Evolutionary conservation across 306 rosid genomes (phyloP).

Genomic region (Cicer judaicum): DNA sequence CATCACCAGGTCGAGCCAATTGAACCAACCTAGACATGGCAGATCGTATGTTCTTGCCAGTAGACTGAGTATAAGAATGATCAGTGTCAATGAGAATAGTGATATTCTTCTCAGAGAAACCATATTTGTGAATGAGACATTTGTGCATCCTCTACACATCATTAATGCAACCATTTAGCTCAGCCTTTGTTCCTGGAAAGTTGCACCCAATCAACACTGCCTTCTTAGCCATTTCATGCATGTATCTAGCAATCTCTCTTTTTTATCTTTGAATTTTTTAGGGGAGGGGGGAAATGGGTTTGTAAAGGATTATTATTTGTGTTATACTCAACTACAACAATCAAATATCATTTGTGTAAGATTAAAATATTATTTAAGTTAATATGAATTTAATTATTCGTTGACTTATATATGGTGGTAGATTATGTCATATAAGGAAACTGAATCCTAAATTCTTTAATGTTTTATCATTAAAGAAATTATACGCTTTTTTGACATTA

Average conservation of each 20-base stretch:
- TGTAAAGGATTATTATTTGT: neutral
- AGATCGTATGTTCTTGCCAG: constrained; percentile 67
- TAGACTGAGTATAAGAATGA: constrained; percentile 60
- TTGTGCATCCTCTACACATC: constrained; percentile 68
- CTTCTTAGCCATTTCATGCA: constrained; percentile 61
- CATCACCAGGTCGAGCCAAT: constrained; percentile 61
- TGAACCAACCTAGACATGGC: constrained; percentile 56
- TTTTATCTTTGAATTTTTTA: neutral
- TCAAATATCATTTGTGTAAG: neutral
- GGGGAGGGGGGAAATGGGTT: neutral
- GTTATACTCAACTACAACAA: neutral
- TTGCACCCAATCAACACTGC: constrained; percentile 87
- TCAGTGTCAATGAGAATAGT: constrained; percentile 39
- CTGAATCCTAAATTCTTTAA: neutral
- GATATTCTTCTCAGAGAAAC: constrained; percentile 62
- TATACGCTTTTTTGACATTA: neutral
- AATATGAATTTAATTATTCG: neutral
- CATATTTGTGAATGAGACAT: constrained; percentile 60
- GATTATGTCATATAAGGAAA: neutral
- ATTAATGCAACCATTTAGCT: constrained; percentile 77
- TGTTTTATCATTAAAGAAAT: constrained; percentile 8
- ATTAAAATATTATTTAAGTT: neutral
- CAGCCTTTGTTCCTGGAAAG: constrained; percentile 78
- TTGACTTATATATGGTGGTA: neutral
- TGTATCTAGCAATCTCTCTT: neutral